Percentiles rank a stretch among this genome's conserved stretches.
phyloP scores from a whole-genome alignment of 345 rosid species.

The Eucalyptus camaldulensis region DNA sequence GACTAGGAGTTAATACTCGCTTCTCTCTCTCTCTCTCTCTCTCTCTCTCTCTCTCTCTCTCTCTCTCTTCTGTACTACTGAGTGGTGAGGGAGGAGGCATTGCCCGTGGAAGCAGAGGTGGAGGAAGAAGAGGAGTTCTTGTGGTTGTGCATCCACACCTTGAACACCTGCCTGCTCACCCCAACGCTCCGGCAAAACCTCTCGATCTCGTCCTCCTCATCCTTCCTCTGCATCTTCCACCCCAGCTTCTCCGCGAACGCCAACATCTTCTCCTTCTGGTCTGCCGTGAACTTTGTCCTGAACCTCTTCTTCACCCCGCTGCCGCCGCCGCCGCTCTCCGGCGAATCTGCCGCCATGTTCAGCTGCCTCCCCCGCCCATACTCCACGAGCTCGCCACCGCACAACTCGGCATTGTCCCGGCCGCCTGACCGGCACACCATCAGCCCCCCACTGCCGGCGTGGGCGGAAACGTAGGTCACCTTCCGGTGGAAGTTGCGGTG shows the following conservation, averaged over 20 bases:
- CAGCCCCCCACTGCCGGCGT: neutral
- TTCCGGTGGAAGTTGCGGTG: constrained; percentile 96
- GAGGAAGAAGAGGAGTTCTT: constrained; percentile 24
- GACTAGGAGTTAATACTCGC: neutral
- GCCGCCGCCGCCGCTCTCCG: neutral
- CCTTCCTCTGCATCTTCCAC: constrained; percentile 49
- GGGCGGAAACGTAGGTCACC: constrained; percentile 4
- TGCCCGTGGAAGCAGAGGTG: constrained; percentile 26
- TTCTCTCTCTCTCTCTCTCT: neutral
- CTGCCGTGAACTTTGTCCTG: constrained; percentile 50
- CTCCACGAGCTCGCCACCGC: constrained; percentile 6
- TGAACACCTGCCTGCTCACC: constrained; percentile 44
- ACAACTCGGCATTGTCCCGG: neutral
- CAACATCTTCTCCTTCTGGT: constrained; percentile 57
- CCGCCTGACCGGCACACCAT: neutral
- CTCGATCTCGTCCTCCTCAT: constrained; percentile 43
- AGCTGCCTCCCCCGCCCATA: neutral
- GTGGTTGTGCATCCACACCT: constrained; percentile 75
- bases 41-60: neutral
- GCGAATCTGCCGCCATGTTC: neutral
- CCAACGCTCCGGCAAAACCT: constrained; percentile 45
- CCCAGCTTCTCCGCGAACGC: constrained; percentile 50
- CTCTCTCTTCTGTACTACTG: neutral
- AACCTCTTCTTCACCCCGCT: constrained; percentile 22
- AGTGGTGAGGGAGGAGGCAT: constrained; percentile 48